phyloP scores from a whole-genome alignment of 202 grass and related monocot genomes.

The Cymbopogon flexuosus region DNA sequence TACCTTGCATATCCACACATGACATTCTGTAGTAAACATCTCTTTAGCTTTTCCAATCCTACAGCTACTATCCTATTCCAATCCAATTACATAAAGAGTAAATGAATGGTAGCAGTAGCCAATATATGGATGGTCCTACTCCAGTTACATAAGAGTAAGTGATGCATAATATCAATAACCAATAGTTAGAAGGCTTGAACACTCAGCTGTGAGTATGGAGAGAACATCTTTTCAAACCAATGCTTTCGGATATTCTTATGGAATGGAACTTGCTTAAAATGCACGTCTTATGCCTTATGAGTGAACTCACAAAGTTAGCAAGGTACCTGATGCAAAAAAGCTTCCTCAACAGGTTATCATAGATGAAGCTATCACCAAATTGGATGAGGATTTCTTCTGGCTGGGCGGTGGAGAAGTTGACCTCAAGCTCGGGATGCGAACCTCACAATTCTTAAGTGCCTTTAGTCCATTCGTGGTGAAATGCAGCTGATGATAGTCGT shows the following conservation, averaged over 20 bases:
- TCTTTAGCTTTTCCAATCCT: constrained; percentile 7
- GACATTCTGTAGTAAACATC: background rate
- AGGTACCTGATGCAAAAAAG: constrained; percentile 32
- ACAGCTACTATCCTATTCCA: background rate
- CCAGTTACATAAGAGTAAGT: background rate
- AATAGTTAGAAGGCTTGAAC: constrained; percentile 3
- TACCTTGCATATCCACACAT: background rate
- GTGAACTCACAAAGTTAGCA: background rate
- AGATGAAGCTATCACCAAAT: constrained; percentile 88
- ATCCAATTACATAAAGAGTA: background rate
- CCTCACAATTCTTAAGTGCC: constrained; percentile 66
- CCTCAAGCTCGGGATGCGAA: constrained; percentile 82
- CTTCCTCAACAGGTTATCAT: constrained; percentile 61
- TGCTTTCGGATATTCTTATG: background rate
- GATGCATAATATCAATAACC: background rate
- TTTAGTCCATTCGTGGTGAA: constrained; percentile 84
- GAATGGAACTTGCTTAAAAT: constrained; percentile 15
- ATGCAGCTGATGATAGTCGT: constrained; percentile 51
- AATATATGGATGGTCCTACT: constrained; percentile 9
- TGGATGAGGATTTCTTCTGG: constrained; percentile 87
- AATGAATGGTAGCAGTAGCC: background rate
- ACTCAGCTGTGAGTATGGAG: background rate
- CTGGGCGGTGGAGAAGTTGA: constrained; percentile 89
- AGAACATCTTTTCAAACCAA: background rate
- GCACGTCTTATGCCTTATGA: background rate